Evolutionary conservation across 83 land plant species (phyloP).

Genomic region (Larix sibirica): DNA sequence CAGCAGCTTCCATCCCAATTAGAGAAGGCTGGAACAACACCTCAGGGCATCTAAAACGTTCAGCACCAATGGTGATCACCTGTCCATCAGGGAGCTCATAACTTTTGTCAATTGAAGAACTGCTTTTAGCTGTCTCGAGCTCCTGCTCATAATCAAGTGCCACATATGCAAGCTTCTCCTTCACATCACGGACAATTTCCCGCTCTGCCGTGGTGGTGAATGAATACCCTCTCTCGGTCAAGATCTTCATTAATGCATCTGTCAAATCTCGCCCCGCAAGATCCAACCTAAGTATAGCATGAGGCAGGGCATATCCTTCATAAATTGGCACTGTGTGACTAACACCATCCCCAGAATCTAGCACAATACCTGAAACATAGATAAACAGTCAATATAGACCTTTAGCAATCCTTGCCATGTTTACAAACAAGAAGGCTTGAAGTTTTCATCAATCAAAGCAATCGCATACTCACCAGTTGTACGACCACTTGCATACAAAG

Average conservation of each 20-base stretch:
- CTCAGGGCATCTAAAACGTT: slow-evolving; percentile 67
- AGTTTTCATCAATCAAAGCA: too few species aligned
- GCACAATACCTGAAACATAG: too few species aligned
- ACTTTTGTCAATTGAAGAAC: slow-evolving; percentile 57
- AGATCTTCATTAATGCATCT: slow-evolving; percentile 40
- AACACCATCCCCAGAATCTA: slow-evolving; percentile 55
- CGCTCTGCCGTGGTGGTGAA: slow-evolving; percentile 63
- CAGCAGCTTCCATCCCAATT: slow-evolving; percentile 70
- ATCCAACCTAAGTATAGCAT: slow-evolving; percentile 54
- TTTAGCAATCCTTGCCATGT: too few species aligned
- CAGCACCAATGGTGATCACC: slow-evolving; percentile 72
- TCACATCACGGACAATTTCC: slow-evolving; percentile 28
- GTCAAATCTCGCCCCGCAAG: slow-evolving; percentile 41
- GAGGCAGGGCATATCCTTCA: slow-evolving; percentile 53
- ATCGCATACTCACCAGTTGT: slow-evolving; percentile 15
- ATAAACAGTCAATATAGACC: too few species aligned
- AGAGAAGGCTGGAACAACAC: slow-evolving; percentile 63
- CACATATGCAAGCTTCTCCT: slow-evolving; percentile 24
- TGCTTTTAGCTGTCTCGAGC: slow-evolving; percentile 40
- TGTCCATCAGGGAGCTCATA: slow-evolving; percentile 77
- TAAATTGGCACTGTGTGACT: slow-evolving; percentile 46
- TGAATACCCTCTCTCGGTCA: slow-evolving; percentile 61
- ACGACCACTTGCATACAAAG: slow-evolving; percentile 21
- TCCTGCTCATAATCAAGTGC: slow-evolving; percentile 34
- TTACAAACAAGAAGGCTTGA: too few species aligned